Evolutionary conservation across 768 basidiomycete genomes (phyloP).

Genomic region (Pleurotus citrinopileatus): DNA sequence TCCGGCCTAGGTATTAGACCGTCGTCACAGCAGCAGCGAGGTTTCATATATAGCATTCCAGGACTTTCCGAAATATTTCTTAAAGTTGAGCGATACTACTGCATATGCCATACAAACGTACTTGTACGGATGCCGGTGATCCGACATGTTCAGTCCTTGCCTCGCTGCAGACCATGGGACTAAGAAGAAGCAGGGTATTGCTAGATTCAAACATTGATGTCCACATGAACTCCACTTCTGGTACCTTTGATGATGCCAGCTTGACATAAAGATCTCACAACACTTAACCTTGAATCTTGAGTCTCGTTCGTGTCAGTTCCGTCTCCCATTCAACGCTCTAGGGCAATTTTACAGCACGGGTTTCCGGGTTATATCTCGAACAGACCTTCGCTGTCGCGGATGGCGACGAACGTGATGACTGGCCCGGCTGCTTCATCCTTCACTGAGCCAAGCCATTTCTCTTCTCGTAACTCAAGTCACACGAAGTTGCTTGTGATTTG

Average conservation of each 20-base stretch:
- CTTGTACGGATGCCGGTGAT: not conserved
- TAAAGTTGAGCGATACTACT: too few species aligned
- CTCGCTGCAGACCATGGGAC: constrained; percentile 3
- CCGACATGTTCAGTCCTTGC: not conserved
- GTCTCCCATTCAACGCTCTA: too few species aligned
- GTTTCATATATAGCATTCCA: too few species aligned
- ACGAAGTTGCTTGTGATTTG: constrained; percentile 5
- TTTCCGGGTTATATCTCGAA: not conserved
- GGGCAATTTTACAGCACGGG: not conserved
- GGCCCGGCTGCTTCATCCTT: not conserved
- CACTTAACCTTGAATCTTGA: not conserved
- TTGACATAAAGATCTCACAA: constrained; percentile 3
- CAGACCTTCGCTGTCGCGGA: not conserved
- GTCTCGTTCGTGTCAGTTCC: not conserved
- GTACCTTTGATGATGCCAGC: not conserved
- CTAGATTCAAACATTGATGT: constrained; percentile 4
- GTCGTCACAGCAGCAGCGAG: too few species aligned
- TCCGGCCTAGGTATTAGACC: too few species aligned
- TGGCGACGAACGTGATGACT: not conserved
- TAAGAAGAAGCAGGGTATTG: not conserved
- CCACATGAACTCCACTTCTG: constrained; percentile 6
- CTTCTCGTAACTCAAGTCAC: not conserved
- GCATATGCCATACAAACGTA: too few species aligned
- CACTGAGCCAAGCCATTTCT: not conserved
- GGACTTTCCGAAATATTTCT: too few species aligned